Base-by-base conservation (phyloP, 495 filamentous ascomycete species). In the Lineolata rhizophorae region DNA sequence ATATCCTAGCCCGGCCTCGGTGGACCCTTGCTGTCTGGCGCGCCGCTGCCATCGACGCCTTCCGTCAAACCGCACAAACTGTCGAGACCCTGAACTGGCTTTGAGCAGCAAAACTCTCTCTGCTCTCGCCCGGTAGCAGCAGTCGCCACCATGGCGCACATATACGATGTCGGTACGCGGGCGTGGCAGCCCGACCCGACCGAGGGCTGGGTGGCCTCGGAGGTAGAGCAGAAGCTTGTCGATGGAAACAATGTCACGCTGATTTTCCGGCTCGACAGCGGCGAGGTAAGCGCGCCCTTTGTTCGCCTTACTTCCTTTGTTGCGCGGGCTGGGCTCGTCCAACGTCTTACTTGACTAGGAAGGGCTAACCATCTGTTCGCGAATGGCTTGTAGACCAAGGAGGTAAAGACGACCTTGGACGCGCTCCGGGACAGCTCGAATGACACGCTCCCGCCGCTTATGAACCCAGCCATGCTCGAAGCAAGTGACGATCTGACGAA, bases 401-500 rank as follows among this genome's bases (percentile, higher is more conserved):
- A 60, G n/a, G 47, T 91, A 30, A 71, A 76, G 54, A 83, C 87
- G 35, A 83, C 83, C 8, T 51, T 74, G 39, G 70, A 71, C 43
- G 80, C 69, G 41, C 60, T 97, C 38, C 70, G 82, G 53, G 60
- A 76, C 37, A 72, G 82, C 50, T 67, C 69, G 43, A 70, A 73
- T 41, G 40, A 59, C 12, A 58, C 61, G 12, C 61, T 95, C 27
- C 87, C 87, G 6, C 87, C 87, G 25, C 55, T 95, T 43, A 95
- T 95, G 87, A 99, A 99, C 48, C 87, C 87, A 30, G 67, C 85
- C 17, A 87, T 99, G 70, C 73, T 99, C 27, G 87, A 99, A 67
- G 87, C 87, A 39, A 93, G 84, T 53, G 87, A 99, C 57, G 87
- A 99, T 53, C 60, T 99, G 45, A 99, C 87, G 19, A 94, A 91